Evolutionary conservation across 106 monocot species (phyloP).

Genomic region (Acorus calamus): DNA sequence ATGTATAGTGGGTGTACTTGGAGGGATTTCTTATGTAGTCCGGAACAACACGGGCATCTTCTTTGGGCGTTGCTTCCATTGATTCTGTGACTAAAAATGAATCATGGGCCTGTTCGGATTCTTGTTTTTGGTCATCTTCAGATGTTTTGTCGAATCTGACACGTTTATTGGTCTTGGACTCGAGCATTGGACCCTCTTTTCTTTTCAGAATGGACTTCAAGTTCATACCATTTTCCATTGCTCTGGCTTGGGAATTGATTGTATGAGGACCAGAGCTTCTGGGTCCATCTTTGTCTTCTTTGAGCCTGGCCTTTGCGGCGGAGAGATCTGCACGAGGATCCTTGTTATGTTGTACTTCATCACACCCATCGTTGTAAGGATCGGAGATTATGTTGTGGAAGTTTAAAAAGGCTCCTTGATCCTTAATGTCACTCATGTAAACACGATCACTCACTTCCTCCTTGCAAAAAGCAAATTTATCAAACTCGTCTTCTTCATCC

Average conservation of each 20-base stretch:
- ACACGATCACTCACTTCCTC: conserved; percentile 51
- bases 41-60: conserved; percentile 38
- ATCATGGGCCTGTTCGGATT: conserved; percentile 10
- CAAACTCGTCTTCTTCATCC: conserved; percentile 98
- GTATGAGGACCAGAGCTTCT: neutral
- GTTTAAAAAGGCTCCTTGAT: conserved; percentile 54
- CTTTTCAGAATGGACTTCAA: conserved; percentile 85
- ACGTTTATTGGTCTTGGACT: conserved; percentile 68
- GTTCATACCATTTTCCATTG: conserved; percentile 13
- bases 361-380: conserved; percentile 27
- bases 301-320: conserved; percentile 58
- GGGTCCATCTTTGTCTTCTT: conserved; percentile 36
- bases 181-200: conserved; percentile 35
- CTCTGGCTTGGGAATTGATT: neutral
- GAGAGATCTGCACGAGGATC: conserved; percentile 86
- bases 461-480: conserved; percentile 52
- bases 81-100: conserved; percentile 5
- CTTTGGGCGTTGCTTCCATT: conserved; percentile 3
- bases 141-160: conserved; percentile 58
- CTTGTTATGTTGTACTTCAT: conserved; percentile 20
- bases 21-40: conserved; percentile 84
- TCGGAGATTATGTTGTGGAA: conserved; percentile 48
- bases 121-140: conserved; percentile 14
- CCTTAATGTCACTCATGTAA: conserved; percentile 84
- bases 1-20: conserved; percentile 60